Conservation (phyloP, 768 basidiomycete genomes). For the Cantharellus anzutake region DNA sequence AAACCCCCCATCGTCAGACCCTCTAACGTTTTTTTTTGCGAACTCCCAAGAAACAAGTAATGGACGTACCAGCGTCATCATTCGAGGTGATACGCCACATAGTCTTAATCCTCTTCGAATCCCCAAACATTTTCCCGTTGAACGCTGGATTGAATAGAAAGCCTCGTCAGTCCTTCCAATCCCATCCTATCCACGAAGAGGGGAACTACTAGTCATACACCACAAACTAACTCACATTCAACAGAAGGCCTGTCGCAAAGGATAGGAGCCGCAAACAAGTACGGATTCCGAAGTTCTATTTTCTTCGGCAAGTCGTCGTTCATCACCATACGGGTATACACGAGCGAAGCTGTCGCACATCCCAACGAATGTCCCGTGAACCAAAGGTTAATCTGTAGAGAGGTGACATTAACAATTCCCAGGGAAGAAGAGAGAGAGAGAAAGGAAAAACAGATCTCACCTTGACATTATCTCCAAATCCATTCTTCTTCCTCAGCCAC, state of each 20-base stretch:
- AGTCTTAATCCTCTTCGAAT: background rate
- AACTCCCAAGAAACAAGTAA: background rate
- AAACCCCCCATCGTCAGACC: background rate
- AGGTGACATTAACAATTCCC: background rate
- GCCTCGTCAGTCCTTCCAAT: background rate
- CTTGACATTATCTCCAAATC: background rate
- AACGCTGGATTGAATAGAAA: background rate
- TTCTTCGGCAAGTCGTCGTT: constrained; percentile 3
- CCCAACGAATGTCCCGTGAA: constrained; percentile 10
- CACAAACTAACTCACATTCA: background rate
- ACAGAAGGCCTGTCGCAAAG: background rate
- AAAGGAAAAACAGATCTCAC: background rate
- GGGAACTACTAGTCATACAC: background rate
- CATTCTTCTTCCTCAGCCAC: background rate
- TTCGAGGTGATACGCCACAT: constrained; percentile 3
- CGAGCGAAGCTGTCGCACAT: constrained; percentile 10
- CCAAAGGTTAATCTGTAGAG: background rate
- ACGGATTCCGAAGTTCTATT: constrained; percentile 10
- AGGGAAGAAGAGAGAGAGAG: background rate
- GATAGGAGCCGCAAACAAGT: constrained; percentile 11
- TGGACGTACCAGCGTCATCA: background rate
- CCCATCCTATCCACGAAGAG: too few relatives aligned
- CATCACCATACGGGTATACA: constrained; percentile 8
- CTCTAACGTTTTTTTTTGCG: background rate
- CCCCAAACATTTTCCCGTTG: constrained; percentile 3